Evolutionary conservation across 2,329 filamentous ascomycete species (phyloP), one percentile per base, ranked within the genome.

Genomic region (Apiospora phragmitis): DNA sequence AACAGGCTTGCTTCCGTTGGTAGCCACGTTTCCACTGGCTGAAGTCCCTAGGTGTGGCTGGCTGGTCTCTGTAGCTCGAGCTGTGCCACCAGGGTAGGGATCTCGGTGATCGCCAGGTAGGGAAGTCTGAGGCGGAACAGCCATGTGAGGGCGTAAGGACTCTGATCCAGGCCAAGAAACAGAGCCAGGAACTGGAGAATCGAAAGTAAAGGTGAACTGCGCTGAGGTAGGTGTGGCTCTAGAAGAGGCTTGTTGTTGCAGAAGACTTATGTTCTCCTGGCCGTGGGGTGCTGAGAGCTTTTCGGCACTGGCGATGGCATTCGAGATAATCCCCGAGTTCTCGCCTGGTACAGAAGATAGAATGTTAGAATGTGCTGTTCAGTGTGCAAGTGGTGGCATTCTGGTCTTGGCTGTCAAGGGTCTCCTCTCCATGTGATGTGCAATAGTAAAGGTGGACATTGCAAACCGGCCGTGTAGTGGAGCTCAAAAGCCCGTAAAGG

Each of bases 141-240:
- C 70, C 77, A 78, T 83, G 80, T 67, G 79, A 73, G 76, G 69
- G 43, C 75, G 75, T 7, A 75, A 65, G 11, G 80, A 78, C 66
- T 83, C 83, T 72, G 82, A 81, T 77, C 91, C 90, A 59, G 93
- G 93, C 91, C 93, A 94, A 68, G 91, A 90, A 79, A 94, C 89
- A 70, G 92, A 90, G 71, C 92, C 94, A 0, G 93, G 91, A 47
- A 94, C 94, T 79, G 96, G 94, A 1, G 95, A 95, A 77, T 97
- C 93, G 81, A 94, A 98, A 16, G 94, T 97, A 79, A 99, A 99
- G 12, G 96, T 99, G 80, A 99, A 99, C 76, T 98, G 94, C 70
- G 94, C 94, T 7, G 92, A 74, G 42, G 75, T 89, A 5, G 93
- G 90, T 45, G 88, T 90, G 4, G 88, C 79, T 76, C 89, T 91